Base-by-base conservation (phyloP, 2,329 filamentous ascomycete genomes). In the Cadophora sp. region DNA sequence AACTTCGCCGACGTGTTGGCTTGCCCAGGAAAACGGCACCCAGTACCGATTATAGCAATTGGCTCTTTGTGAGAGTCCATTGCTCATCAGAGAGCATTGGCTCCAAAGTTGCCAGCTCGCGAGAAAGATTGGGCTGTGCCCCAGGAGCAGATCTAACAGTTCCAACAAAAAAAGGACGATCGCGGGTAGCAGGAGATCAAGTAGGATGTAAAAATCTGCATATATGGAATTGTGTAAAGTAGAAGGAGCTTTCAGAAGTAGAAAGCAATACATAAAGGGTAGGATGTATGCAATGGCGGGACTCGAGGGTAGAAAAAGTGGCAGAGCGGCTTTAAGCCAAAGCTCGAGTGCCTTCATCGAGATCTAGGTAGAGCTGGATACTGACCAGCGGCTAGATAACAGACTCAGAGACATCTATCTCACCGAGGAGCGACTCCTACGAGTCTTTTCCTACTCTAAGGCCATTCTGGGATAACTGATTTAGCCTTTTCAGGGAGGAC, bases 1-100 rank as follows among this genome's bases (percentile, higher is more conserved):
- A 80, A 75, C 62, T 79, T 77, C 24, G 69, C 59, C 1, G 69
- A 48, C 1, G 66, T 64, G 1, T 77, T 66, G n/a, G 67, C 26
- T 24, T 58, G 53, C 19, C 67, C 67, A 37, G 68, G 56, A 37
- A 69, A 67, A 16, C 70, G 37, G 56, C 62, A 66, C 37, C 65
- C 60, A 37, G 37, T 60, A 26, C 68, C 68, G 26, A 70, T 55
- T 34, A 71, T 65, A 22, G 66, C 69, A 31, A 71, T 63, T 22
- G 63, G 66, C 50, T 66, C 64, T 46, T 67, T 69, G n/a, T 8
- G 46, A 29, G 31, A 16, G 48, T 11, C 37, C 56, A 59, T 59
- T 3, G 2, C 26, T 19, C 51, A 55, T 27, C 26, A 55, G 26
- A 12, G 26, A 55, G 51, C 56, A 40, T n/a, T 22, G 22, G 22